A percentile compares a stretch with the other conserved stretches of the same genome.
phyloP scores from a whole-genome alignment of 768 basidiomycete genomes.

The Tricholoma terreum region DNA sequence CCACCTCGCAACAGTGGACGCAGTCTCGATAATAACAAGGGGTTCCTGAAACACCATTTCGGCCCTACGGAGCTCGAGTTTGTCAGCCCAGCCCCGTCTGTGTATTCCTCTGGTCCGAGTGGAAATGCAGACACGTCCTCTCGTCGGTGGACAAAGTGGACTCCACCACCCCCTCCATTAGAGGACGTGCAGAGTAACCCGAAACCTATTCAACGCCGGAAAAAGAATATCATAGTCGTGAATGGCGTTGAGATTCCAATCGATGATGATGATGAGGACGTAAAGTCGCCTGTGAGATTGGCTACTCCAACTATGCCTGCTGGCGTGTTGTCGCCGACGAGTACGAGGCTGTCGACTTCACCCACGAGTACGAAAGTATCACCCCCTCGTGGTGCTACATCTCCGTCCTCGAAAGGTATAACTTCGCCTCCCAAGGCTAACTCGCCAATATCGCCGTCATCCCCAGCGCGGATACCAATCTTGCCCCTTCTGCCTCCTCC shows the following conservation, averaged over 20 bases:
- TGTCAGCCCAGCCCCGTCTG: background rate
- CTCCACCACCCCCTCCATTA: background rate
- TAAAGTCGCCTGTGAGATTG: background rate
- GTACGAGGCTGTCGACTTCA: background rate
- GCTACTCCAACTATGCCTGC: background rate
- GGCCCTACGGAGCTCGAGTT: background rate
- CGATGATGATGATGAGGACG: constrained; percentile 26
- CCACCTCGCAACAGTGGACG: background rate
- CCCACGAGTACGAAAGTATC: background rate
- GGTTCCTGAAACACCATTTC: background rate
- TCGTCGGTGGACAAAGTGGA: background rate
- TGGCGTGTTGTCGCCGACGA: no score
- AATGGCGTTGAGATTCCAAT: constrained; percentile 40
- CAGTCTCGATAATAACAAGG: constrained; percentile 1
- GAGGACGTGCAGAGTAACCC: background rate
- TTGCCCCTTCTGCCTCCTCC: no score
- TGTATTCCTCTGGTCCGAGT: constrained; percentile 4
- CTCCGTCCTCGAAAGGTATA: no score
- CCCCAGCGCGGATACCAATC: no score
- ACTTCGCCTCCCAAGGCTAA: no score
- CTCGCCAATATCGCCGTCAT: no score
- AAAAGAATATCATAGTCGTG: constrained; percentile 34
- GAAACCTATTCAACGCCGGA: constrained; percentile 13
- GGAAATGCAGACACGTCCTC: background rate
- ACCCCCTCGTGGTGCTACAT: no score